These are phyloP conservation scores for Borealophlyctis nickersoniae DNA, from an alignment of 192 early-diverging fungal genomes.

Conservation along the genomic window DNA sequence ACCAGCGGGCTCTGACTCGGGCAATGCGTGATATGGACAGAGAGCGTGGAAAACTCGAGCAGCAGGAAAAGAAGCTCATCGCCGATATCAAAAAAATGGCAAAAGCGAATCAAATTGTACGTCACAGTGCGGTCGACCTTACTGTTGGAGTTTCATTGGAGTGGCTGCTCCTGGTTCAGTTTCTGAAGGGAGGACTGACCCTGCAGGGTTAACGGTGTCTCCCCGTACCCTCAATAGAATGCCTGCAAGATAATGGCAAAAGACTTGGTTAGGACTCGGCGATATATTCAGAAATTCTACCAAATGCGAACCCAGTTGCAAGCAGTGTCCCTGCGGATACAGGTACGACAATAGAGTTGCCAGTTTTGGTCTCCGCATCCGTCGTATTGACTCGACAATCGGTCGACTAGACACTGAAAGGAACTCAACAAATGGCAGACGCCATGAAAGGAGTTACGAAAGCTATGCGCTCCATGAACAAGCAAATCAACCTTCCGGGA, in stretches of 20 bases:
- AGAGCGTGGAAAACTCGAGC: constrained; percentile 82
- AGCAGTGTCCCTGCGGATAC: constrained; percentile 81
- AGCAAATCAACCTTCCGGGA: constrained; percentile 86
- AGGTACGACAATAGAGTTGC: constrained; percentile 66
- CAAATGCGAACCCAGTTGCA: constrained; percentile 93
- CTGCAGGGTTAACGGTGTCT: background rate
- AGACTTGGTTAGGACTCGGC: constrained; percentile 91
- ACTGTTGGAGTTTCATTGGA: too few species aligned
- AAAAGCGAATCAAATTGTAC: constrained; percentile 86
- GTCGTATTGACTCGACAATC: too few species aligned
- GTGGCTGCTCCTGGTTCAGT: background rate
- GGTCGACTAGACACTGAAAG: constrained; percentile 68
- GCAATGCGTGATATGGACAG: constrained; percentile 91
- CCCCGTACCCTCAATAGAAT: constrained; percentile 25
- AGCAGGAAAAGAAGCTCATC: constrained; percentile 94
- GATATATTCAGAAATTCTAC: constrained; percentile 94
- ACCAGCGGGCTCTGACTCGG: constrained; percentile 81
- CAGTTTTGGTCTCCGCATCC: constrained; percentile 3
- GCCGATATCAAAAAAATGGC: constrained; percentile 89
- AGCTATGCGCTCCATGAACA: constrained; percentile 98
- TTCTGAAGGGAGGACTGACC: background rate
- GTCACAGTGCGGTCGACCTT: background rate
- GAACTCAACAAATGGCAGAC: constrained; percentile 93
- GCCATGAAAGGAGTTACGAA: constrained; percentile 94
- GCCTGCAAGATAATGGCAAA: constrained; percentile 97